These are phyloP conservation scores for Hygrocybe punicea DNA, from an alignment of 768 basidiomycete species.

Conservation along the genomic window DNA sequence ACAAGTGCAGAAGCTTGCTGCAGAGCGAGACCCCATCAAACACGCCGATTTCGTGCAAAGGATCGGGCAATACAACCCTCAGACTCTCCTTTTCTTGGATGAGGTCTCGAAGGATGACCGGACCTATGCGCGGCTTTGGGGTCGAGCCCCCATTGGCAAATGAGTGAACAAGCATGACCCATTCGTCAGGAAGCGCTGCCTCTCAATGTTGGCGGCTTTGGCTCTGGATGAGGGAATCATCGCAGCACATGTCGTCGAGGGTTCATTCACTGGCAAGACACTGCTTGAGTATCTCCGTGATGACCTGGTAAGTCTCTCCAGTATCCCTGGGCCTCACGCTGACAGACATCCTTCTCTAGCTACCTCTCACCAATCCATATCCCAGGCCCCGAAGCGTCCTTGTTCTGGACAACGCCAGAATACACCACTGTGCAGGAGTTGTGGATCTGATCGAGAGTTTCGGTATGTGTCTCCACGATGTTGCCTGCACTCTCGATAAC, in stretches of 20 bases:
- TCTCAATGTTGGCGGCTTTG: too few relatives aligned
- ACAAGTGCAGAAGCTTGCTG: constrained; percentile 21
- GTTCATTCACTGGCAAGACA: constrained; percentile 24
- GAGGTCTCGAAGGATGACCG: too few relatives aligned
- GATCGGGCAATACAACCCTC: constrained; percentile 19
- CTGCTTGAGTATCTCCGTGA: constrained; percentile 32
- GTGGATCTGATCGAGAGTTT: constrained; percentile 27
- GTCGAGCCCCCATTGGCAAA: too few relatives aligned
- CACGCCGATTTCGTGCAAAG: constrained; percentile 13
- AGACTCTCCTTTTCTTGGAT: too few relatives aligned
- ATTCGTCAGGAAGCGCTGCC: too few relatives aligned
- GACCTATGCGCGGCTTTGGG: too few relatives aligned
- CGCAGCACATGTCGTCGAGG: constrained; percentile 24
- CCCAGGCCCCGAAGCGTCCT: constrained; percentile 35
- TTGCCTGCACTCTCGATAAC: background rate
- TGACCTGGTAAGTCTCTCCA: too few relatives aligned
- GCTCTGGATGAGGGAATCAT: constrained; percentile 36
- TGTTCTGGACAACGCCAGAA: constrained; percentile 38
- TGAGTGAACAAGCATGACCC: too few relatives aligned
- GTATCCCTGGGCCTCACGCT: too few relatives aligned
- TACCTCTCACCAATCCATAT: constrained; percentile 38
- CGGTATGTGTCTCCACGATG: constrained; percentile 18
- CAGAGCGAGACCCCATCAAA: constrained; percentile 12
- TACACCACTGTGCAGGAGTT: constrained; percentile 31
- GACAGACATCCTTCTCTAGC: constrained; percentile 12